phyloP scores from a whole-genome alignment of 305 asterid genomes.

The Euphrasia arctica region DNA sequence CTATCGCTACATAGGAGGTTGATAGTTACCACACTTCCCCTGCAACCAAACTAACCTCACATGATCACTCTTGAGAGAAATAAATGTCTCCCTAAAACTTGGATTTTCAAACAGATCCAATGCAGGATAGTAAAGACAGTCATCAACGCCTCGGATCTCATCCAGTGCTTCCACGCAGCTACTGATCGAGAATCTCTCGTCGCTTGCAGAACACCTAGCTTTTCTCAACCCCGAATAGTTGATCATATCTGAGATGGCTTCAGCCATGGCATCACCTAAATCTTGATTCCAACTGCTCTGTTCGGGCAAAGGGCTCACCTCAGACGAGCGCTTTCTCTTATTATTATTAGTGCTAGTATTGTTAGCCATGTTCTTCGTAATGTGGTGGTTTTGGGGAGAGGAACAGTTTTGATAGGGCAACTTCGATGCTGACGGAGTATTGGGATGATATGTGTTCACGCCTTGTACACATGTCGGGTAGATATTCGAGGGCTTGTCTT shows the following conservation, averaged over 20 bases:
- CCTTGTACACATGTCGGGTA: slow-evolving; percentile 37
- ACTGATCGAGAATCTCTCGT: slow-evolving; percentile 52
- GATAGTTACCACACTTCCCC: slow-evolving; percentile 47
- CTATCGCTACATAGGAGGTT: slow-evolving; percentile 25
- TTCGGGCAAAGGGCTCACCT: slow-evolving; percentile 39
- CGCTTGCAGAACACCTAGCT: slow-evolving; percentile 29
- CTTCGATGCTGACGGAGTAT: slow-evolving; percentile 44
- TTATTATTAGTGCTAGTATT: slow-evolving; percentile 32
- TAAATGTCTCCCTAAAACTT: slow-evolving; percentile 59
- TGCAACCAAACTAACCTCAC: slow-evolving; percentile 65
- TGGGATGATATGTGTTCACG: too few species aligned
- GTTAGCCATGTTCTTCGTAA: slow-evolving; percentile 34
- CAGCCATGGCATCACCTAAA: slow-evolving; percentile 47
- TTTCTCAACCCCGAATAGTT: slow-evolving; percentile 52
- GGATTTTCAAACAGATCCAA: slow-evolving; percentile 76
- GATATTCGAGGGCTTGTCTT: slow-evolving; percentile 36
- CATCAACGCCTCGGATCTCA: slow-evolving; percentile 66
- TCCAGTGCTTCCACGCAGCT: slow-evolving; percentile 78
- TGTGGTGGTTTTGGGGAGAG: slow-evolving; percentile 33
- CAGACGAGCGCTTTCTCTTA: slow-evolving; percentile 66
- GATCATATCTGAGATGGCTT: slow-evolving; percentile 57
- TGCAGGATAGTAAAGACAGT: slow-evolving; percentile 61
- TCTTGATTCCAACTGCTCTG: slow-evolving; percentile 49
- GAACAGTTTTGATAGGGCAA: slow-evolving; percentile 34
- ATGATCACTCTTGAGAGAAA: slow-evolving; percentile 48